Evolutionary conservation across 306 rosid species (phyloP), one percentile per base, ranked within the genome.

Genomic region (Casuarina glauca): DNA sequence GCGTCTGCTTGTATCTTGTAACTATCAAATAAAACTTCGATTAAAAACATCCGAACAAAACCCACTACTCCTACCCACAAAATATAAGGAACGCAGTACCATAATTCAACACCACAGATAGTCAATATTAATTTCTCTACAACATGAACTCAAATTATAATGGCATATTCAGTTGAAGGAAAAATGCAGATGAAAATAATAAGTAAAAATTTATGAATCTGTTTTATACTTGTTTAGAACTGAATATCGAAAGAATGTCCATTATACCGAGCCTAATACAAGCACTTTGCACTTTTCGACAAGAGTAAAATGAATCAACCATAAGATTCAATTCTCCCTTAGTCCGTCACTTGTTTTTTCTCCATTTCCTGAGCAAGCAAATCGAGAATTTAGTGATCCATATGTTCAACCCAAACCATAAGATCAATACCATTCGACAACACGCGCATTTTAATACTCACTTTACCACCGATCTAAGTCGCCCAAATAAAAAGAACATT

Each of bases 351-450:
- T 58, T 8, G 36, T 20, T 19, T 9, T 26, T 58, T 13, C 64
- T 26, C 64, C 36, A 32, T 6, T 58, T 8, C 64, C 64, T 58
- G 6, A 58, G 64, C 64, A 8, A 58, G 64, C 64, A 67, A 43
- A 42, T 20, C n/a, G 2, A 42, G 32, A 44, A 67, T n/a, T 67
- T 16, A 42, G 71, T 41, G 11, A 67, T 67, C 32, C 20, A 41
- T 66, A 17, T 5, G 42, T 36, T 48, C 32, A 5, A 44, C 45
- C 12, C 13, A 44, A 20, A 12, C 26, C 60, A 48, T 20, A 11
- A 46, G 71, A 55, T 38, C 16, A 44, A 64, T 57, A 57, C 70
- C 8, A 58, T 60, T 12, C 6, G 62, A 13, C 39, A 70, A 78
- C 38, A 51, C 44, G 3, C 72, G 20, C 13, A 60, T 45, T 53